Evolutionary conservation across 2,329 filamentous ascomycete species (phyloP), one percentile per base, ranked within the genome.

Genomic region (Coniochaeta sp.): DNA sequence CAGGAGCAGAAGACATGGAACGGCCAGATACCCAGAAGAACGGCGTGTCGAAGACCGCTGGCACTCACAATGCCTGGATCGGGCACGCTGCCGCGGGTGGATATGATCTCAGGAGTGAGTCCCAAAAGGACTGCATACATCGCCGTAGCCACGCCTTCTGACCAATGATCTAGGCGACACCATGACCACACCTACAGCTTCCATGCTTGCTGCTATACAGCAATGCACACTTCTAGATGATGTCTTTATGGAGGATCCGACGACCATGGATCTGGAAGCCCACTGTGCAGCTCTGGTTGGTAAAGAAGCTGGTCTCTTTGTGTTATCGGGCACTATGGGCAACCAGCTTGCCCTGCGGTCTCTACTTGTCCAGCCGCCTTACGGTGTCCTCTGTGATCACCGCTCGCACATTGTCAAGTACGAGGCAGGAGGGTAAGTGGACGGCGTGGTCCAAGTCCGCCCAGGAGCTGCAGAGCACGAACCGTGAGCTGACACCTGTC

Each of bases 311-410:
- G 89, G 84, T 0, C 79, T 97, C 4, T 87, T 96, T 59, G 90
- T 96, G 59, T 80, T 96, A 61, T 95, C 90, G 0, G 93, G 93
- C 3, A 96, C 93, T 4, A 96, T 96, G 92, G 92, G 91, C 44
- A 97, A 97, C 75, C 92, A 96, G 72, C 79, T 97, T 19, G 88
- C 89, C 0, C 81, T 96, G 47, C 86, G 93, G 42, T 82, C 89
- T 1, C 89, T 95, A 61, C 81, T 97, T 16, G 82, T 79, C 0
- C 88, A 90, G 62, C 92, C 93, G 16, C 93, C 93, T 0, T 86
- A 96, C 71, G 83, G 84, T 8, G 84, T 97, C 5, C 77, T 97
- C 9, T 91, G 89, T 66, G 93, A 97, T 70, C 79, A 87, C 64
- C 83, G 91, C 36, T 84, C 86, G 4, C 93, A 97, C 71, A 89